A percentile compares a stretch with the other conserved stretches of the same genome.
Evolutionary conservation across 345 rosid species (phyloP).

Genomic region (Odontarrhena argentea): DNA sequence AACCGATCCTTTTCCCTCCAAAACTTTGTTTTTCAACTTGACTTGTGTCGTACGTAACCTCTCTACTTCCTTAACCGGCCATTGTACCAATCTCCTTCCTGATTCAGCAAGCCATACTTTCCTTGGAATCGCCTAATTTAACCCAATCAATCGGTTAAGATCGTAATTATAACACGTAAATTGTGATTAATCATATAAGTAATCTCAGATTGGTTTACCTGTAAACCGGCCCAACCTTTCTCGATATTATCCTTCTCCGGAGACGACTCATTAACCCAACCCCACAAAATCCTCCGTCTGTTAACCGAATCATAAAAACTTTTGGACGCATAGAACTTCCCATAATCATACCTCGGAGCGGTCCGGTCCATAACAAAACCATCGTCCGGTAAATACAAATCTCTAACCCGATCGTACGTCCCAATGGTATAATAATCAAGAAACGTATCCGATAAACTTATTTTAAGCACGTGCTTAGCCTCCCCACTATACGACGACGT

Average conservation of each 20-base stretch:
- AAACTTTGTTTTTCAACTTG: slow-evolving; percentile 29
- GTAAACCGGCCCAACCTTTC: slow-evolving; percentile 62
- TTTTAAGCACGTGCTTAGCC: slow-evolving; percentile 61
- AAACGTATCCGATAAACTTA: slow-evolving; percentile 50
- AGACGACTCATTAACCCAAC: slow-evolving; percentile 59
- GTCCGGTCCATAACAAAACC: slow-evolving; percentile 44
- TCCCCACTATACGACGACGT: slow-evolving; percentile 25
- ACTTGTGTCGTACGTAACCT: slow-evolving; percentile 41
- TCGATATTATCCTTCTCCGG: slow-evolving; percentile 36
- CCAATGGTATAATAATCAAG: slow-evolving; percentile 66
- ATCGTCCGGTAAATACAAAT: slow-evolving; percentile 47
- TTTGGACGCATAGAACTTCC: slow-evolving; percentile 79
- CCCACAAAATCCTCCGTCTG: slow-evolving; percentile 57
- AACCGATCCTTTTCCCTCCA: slow-evolving; percentile 45
- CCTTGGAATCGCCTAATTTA: slow-evolving; percentile 59
- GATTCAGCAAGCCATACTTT: slow-evolving; percentile 49
- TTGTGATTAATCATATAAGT: background rate
- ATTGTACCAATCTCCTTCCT: slow-evolving; percentile 61
- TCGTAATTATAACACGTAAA: no score
- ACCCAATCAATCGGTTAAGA: background rate
- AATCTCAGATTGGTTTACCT: slow-evolving; percentile 35
- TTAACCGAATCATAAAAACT: slow-evolving; percentile 56
- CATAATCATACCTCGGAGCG: slow-evolving; percentile 69
- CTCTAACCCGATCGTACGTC: slow-evolving; percentile 43
- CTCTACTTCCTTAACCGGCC: slow-evolving; percentile 67